These are phyloP conservation scores for Geum urbanum DNA, from an alignment of 306 rosid species.

Conservation along the genomic window DNA sequence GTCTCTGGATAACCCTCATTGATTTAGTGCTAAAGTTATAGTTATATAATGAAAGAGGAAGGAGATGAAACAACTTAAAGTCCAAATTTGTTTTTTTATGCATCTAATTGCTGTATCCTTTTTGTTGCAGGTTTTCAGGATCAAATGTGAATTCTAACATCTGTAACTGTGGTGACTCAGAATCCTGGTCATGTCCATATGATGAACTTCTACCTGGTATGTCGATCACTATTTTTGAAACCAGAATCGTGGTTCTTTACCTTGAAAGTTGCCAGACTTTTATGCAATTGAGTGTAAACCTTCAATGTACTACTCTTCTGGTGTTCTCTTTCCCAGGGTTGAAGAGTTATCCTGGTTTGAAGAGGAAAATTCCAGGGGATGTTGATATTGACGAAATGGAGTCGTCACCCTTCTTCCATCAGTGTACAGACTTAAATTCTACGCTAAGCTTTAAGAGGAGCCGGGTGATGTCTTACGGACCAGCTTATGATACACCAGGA, in stretches of 20 bases:
- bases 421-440: conserved; percentile 28
- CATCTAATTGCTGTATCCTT: conserved; percentile 8
- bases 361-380: conserved; percentile 65
- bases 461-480: conserved; percentile 28
- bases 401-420: conserved; percentile 16
- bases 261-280: not conserved
- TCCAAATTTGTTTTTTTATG: conserved; percentile 9
- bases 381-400: conserved; percentile 42
- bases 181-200: conserved; percentile 43
- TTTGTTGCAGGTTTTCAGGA: conserved; percentile 57
- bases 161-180: conserved; percentile 68
- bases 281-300: conserved; percentile 5
- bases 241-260: not conserved
- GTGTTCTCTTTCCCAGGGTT: conserved; percentile 46
- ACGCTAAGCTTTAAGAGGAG: conserved; percentile 44
- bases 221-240: conserved; percentile 14
- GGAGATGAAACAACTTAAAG: not conserved
- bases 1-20: not conserved
- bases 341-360: conserved; percentile 50
- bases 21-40: not conserved
- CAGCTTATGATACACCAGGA: conserved; percentile 28
- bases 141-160: conserved; percentile 39
- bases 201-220: conserved; percentile 70
- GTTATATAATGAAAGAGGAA: not conserved
- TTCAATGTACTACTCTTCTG: conserved; percentile 18